A percentile compares a stretch with the other conserved stretches of the same genome.
Conservation (phyloP, 2,329 filamentous ascomycete genomes). For the Ceratocystis eucalypticola region DNA sequence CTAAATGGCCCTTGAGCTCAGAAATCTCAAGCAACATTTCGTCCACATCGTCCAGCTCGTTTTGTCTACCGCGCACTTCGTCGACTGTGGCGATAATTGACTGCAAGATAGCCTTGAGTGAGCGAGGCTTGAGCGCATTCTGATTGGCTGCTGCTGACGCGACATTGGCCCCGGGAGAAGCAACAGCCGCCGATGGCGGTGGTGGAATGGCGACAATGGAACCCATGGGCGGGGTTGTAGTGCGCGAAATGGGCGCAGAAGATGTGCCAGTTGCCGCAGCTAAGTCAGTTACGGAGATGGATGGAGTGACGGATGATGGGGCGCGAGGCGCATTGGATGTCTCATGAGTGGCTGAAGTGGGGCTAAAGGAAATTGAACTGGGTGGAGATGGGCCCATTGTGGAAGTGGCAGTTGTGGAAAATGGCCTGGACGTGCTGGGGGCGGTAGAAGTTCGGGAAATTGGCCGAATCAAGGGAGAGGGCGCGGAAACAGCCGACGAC, state of each 20-base stretch:
- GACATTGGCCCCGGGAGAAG: background rate
- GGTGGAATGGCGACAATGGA: background rate
- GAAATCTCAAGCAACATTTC: slow-evolving; percentile 18
- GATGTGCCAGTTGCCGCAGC: background rate
- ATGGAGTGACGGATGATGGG: slow-evolving; percentile 10
- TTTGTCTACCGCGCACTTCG: slow-evolving; percentile 13
- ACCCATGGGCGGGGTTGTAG: slow-evolving; percentile 12
- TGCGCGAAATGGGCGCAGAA: slow-evolving; percentile 7
- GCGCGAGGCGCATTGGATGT: slow-evolving; percentile 6
- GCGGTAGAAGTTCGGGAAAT: slow-evolving; percentile 14
- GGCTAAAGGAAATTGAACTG: background rate
- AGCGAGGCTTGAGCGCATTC: background rate
- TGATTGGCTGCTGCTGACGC: background rate
- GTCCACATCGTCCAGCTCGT: slow-evolving; percentile 11
- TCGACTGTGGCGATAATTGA: slow-evolving; percentile 16
- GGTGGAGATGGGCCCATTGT: slow-evolving; percentile 12
- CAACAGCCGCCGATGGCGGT: background rate
- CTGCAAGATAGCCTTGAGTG: slow-evolving; percentile 14
- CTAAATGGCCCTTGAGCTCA: slow-evolving; percentile 17
- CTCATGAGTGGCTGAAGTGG: slow-evolving; percentile 4
- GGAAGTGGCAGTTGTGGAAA: background rate
- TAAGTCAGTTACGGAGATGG: slow-evolving; percentile 12
- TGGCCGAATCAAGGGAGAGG: slow-evolving; percentile 8
- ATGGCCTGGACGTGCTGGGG: slow-evolving; percentile 2
- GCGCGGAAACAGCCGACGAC: slow-evolving; percentile 11